A percentile compares a stretch with the other conserved stretches of the same genome.
phyloP scores from a whole-genome alignment of 345 rosid genomes.

The Nasturtium officinale region DNA sequence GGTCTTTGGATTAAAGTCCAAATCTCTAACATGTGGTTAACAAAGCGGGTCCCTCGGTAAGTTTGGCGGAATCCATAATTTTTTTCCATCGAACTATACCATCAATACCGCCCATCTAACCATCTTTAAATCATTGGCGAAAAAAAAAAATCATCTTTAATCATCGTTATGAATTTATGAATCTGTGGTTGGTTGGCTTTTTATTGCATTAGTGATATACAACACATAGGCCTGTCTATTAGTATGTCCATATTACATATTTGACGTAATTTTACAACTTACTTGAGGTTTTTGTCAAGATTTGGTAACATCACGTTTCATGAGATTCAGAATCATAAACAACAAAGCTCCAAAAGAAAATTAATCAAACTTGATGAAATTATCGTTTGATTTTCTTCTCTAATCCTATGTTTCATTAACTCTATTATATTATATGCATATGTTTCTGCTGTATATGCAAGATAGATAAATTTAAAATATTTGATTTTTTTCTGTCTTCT shows the following conservation, averaged over 20 bases:
- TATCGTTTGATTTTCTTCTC: background rate
- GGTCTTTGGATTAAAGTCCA: too few species aligned
- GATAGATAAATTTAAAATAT: background rate
- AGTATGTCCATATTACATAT: background rate
- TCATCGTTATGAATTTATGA: too few species aligned
- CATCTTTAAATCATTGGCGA: conserved; percentile 2
- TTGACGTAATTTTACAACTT: too few species aligned
- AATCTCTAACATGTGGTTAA: too few species aligned
- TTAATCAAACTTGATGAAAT: background rate
- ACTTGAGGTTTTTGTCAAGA: conserved; percentile 2
- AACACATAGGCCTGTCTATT: background rate
- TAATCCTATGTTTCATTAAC: background rate
- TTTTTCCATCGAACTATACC: conserved; percentile 14
- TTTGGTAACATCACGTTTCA: conserved; percentile 20
- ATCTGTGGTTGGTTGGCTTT: background rate
- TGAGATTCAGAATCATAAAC: background rate
- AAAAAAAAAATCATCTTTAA: too few species aligned
- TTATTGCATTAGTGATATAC: background rate
- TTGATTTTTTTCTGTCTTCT: background rate
- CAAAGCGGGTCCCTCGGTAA: conserved; percentile 11
- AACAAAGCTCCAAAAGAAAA: conserved; percentile 15
- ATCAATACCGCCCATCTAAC: conserved; percentile 33
- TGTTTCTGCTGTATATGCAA: background rate
- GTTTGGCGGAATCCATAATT: background rate
- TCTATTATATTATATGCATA: background rate